phyloP scores from a whole-genome alignment of 305 asterid genomes.

The Plantago lanceolata region DNA sequence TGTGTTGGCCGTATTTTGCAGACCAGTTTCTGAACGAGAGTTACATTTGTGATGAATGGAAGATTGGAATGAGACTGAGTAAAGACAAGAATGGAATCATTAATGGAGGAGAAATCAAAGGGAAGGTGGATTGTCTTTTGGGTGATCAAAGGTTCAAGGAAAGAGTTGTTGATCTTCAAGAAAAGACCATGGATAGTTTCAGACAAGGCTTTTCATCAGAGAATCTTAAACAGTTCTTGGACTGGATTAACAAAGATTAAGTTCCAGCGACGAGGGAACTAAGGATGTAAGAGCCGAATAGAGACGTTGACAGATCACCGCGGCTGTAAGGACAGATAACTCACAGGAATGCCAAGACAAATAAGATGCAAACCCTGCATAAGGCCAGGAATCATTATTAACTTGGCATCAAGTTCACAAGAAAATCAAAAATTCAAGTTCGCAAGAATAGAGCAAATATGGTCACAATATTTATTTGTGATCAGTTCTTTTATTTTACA shows the following conservation, averaged over 20 bases:
- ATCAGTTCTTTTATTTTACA: neutral
- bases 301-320: conserved; percentile 53
- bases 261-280: conserved; percentile 73
- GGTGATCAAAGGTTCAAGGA: too few species aligned
- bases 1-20: conserved; percentile 60
- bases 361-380: conserved; percentile 60
- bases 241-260: too few species aligned
- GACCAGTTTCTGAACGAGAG: conserved; percentile 57
- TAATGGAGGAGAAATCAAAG: too few species aligned
- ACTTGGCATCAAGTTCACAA: neutral
- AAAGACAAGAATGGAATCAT: too few species aligned
- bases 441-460: neutral
- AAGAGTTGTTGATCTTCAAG: too few species aligned
- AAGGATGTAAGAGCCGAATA: conserved; percentile 52
- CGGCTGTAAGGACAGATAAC: conserved; percentile 66
- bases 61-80: too few species aligned
- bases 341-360: conserved; percentile 53
- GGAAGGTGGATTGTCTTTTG: too few species aligned
- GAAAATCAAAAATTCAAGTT: conserved; percentile 1
- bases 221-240: too few species aligned
- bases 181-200: too few species aligned
- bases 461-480: too few species aligned
- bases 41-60: too few species aligned
- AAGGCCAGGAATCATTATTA: conserved; percentile 15
- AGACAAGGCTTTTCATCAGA: too few species aligned